Base-by-base conservation (phyloP, 2,329 filamentous ascomycete species). In the Fusarium sp. region DNA sequence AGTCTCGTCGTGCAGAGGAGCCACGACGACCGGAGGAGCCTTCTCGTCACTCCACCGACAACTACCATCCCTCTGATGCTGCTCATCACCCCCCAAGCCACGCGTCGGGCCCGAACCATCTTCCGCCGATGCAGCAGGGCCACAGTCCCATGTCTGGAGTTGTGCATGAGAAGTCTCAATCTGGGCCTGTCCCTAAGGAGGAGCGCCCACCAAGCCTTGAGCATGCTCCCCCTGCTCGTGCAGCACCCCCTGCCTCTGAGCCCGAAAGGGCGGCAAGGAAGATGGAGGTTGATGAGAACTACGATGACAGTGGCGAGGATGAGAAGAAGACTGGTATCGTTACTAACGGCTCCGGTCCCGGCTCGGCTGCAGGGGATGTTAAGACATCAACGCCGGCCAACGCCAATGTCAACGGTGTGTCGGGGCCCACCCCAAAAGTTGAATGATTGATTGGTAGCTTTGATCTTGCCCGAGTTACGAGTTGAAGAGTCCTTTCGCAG, bases 221-320 rank as follows among this genome's bases (percentile, higher is more conserved):
- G 64, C 81, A 81, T 64, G 80, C 85, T 24, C 80, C 84, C 22
- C 80, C 84, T 43, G 78, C 86, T 29, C 85, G 86, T 35, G 84
- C 89, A 31, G 83, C 88, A 3, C 86, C 88, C 24, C 85, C 88
- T 22, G 83, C 73, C 2, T 68, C 87, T 20, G 96, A 98, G 84
- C 94, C 95, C 11, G 91, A 93, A 82, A 86, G 91, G 63, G 95
- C 97, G 37, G 95, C 95, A 22, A 90, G 97, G 24, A 97, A 97
- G 83, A 97, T 99, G 91, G 96, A 98, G 8, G 94, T 98, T 22
- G 95, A 99, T 77, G 97, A 99, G 82, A 94, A 98, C 81, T 98
- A 99, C 79, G 96, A 98, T 81, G 96, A 98, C 79, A 96, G 95
- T 67, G 94, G 91, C 6, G 95, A 97, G 75, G 96, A 98, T 69